Base-by-base conservation (phyloP, 2,329 filamentous ascomycete genomes). In the Fusarium pseudocircinatum region DNA sequence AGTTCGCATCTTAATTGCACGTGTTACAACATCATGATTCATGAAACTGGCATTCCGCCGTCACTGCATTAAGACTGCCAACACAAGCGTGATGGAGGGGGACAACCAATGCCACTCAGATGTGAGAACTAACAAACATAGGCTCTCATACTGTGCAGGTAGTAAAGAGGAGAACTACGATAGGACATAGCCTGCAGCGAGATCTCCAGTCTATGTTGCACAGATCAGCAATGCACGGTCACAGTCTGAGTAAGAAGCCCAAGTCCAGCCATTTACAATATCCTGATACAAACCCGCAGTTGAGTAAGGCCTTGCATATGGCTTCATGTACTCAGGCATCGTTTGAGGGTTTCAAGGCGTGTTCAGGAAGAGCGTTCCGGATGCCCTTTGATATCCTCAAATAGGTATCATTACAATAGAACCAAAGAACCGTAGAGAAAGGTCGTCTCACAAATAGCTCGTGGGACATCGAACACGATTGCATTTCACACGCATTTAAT, bases 61-160 rank as follows among this genome's bases (percentile, higher is more conserved):
- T 60, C 64, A 65, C 32, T 72, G 42, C 63, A 60, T 73, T 49
- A 40, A 53, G 69, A 54, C 60, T 36, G 43, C 49, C 18, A 26
- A n/a, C 34, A 40, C 20, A 40, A 40, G 50, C 50, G 50, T 39
- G 36, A 54, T 59, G 54, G 63, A 57, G 39, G 63, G 63, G 63
- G 39, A 39, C 24, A 30, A 42, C n/a, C 30, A 52, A 60, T 61
- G 20, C 37, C 49, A 54, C 43, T 36, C 20, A 42, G 26, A 30
- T 15, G 28, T 43, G 46, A 61, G n/a, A 36, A 49, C 40, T 28
- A 65, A 58, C 47, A 70, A 49, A 44, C 34, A 50, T 54, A 62
- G 11, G 49, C 40, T 54, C 32, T 54, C 32, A 30, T 37, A 50
- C 50, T 58, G 30, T 58, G 54, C 30, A 47, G 13, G 28, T 32